These are phyloP conservation scores for Sambucus nigra DNA, from an alignment of 129 eudicot species.

Conservation along the genomic window DNA sequence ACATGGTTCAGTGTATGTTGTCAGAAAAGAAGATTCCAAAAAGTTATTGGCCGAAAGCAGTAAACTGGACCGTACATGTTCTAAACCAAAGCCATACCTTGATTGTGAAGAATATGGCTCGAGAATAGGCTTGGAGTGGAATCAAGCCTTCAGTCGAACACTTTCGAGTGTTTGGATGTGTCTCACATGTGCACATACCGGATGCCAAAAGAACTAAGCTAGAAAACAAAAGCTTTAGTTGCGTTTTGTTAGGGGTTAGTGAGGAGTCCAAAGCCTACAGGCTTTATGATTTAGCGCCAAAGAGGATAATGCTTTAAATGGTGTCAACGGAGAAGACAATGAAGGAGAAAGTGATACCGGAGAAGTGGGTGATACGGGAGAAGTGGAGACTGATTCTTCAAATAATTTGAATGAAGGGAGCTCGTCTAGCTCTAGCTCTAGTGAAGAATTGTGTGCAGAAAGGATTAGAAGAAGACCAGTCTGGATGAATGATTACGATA, in stretches of 20 bases:
- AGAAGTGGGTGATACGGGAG: too few species aligned
- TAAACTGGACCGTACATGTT: background rate
- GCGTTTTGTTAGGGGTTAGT: background rate
- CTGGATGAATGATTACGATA: too few species aligned
- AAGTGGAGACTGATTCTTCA: too few species aligned
- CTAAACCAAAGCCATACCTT: background rate
- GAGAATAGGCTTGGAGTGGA: background rate
- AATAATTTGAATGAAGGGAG: too few species aligned
- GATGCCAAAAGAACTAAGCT: background rate
- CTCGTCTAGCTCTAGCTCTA: too few species aligned
- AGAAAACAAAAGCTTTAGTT: background rate
- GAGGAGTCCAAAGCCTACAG: constrained; percentile 5
- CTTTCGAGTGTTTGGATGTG: background rate
- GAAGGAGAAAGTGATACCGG: too few species aligned
- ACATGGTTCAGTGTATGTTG: background rate
- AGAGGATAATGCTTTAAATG: background rate
- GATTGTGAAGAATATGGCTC: background rate
- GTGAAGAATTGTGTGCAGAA: too few species aligned
- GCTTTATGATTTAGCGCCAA: background rate
- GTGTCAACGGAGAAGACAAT: too few species aligned
- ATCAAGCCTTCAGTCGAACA: background rate
- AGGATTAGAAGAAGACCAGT: too few species aligned
- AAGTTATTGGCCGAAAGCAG: background rate
- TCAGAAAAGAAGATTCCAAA: background rate
- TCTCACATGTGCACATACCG: background rate